phyloP scores from a whole-genome alignment of 2,329 filamentous ascomycete species.

The Coleophoma eucalyptorum region DNA sequence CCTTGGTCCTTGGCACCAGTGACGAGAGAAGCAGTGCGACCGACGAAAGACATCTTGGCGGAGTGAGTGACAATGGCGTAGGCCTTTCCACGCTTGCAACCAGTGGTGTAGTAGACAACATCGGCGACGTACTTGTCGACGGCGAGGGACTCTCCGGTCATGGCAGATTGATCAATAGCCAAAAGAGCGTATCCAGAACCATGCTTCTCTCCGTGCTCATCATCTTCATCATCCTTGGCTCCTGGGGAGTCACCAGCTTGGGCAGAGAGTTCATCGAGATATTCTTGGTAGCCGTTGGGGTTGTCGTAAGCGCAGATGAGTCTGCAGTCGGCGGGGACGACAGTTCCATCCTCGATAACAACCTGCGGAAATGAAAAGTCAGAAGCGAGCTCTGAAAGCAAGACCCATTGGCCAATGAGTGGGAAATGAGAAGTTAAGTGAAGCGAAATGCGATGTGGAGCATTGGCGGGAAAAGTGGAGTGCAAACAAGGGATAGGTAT shows the following conservation, averaged over 20 bases:
- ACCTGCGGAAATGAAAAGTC: slow-evolving; percentile 37
- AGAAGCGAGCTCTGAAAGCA: not conserved
- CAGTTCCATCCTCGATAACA: slow-evolving; percentile 68
- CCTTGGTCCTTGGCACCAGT: slow-evolving; percentile 73
- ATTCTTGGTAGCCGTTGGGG: slow-evolving; percentile 63
- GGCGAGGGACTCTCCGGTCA: slow-evolving; percentile 76
- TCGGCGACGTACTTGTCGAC: slow-evolving; percentile 79
- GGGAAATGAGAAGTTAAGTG: not conserved
- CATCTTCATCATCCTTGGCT: slow-evolving; percentile 54
- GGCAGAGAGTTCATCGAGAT: slow-evolving; percentile 60
- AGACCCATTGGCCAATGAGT: not conserved
- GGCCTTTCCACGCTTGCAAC: slow-evolving; percentile 77
- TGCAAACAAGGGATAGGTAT: not conserved
- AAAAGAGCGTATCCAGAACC: slow-evolving; percentile 58
- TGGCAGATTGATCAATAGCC: slow-evolving; percentile 75
- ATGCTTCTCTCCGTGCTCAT: slow-evolving; percentile 53
- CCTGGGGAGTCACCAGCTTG: slow-evolving; percentile 57
- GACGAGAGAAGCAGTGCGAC: slow-evolving; percentile 69
- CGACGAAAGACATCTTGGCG: slow-evolving; percentile 71
- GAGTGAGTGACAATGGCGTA: slow-evolving; percentile 66
- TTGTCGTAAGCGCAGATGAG: slow-evolving; percentile 71
- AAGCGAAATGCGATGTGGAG: not conserved
- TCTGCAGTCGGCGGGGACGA: slow-evolving; percentile 65
- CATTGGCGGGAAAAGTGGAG: not conserved
- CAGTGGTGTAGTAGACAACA: slow-evolving; percentile 73